These are phyloP conservation scores for Choiromyces venosus DNA, from an alignment of 495 filamentous ascomycete genomes.

Conservation along the genomic window DNA sequence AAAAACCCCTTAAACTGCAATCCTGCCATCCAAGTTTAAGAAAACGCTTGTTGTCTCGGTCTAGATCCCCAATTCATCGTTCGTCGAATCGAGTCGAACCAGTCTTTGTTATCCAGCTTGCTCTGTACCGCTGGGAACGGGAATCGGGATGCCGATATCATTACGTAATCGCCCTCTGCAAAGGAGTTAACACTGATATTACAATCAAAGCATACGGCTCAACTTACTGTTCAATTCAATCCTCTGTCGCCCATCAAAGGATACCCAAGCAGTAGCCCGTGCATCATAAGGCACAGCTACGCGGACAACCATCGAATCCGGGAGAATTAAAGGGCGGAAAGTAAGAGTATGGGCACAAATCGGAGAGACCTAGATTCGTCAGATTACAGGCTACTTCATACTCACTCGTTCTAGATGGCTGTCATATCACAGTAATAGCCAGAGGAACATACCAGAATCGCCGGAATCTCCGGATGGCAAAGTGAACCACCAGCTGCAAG, in stretches of 20 bases:
- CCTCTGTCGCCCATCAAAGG: conserved; percentile 93
- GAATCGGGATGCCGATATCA: conserved; percentile 87
- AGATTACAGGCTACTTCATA: neutral
- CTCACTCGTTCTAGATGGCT: too few relatives aligned
- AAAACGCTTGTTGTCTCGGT: conserved; percentile 29
- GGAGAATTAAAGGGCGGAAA: conserved; percentile 98
- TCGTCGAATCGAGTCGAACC: conserved; percentile 88
- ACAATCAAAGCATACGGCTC: neutral
- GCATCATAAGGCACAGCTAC: conserved; percentile 77
- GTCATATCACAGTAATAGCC: too few relatives aligned
- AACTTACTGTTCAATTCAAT: conserved; percentile 64
- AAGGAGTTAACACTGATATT: neutral
- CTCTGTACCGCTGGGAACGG: conserved; percentile 91
- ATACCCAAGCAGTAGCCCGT: conserved; percentile 87
- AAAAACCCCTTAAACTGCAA: neutral
- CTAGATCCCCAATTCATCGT: conserved; percentile 91
- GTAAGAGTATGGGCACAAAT: conserved; percentile 96
- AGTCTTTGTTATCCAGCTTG: conserved; percentile 61
- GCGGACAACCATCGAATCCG: conserved; percentile 82
- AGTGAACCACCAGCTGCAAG: conserved; percentile 92
- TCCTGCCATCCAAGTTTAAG: neutral
- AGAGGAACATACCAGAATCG: conserved; percentile 65
- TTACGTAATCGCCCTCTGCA: conserved; percentile 80
- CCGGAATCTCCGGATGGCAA: conserved; percentile 93
- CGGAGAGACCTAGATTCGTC: conserved; percentile 58